These are phyloP conservation scores for Talaromyces proteolyticus DNA, from an alignment of 495 filamentous ascomycete species.

Conservation along the genomic window DNA sequence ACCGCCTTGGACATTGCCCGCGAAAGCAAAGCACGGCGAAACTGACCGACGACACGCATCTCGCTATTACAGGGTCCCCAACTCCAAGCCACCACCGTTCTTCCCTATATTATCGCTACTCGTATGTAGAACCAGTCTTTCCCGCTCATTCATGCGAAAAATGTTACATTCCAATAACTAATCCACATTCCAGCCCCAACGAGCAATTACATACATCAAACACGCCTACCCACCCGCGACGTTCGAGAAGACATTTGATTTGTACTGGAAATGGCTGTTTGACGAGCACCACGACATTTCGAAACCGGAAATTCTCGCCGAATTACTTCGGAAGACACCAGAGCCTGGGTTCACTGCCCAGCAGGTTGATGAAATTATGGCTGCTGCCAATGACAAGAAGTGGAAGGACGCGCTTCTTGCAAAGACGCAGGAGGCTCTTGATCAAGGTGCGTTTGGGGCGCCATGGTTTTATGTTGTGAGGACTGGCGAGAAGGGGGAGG, in stretches of 20 bases:
- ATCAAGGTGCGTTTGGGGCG: slow-evolving; percentile 64
- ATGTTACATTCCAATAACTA: not conserved
- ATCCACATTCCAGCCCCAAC: slow-evolving; percentile 43
- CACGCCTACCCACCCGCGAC: slow-evolving; percentile 28
- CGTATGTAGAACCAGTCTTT: slow-evolving; percentile 13
- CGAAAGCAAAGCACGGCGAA: slow-evolving; percentile 52
- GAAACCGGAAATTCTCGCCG: slow-evolving; percentile 32
- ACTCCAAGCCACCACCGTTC: slow-evolving; percentile 36
- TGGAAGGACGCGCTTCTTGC: slow-evolving; percentile 54
- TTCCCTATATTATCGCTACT: slow-evolving; percentile 48
- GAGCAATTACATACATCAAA: slow-evolving; percentile 62
- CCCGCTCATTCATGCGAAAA: not conserved
- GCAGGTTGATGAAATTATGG: slow-evolving; percentile 46
- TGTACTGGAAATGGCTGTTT: slow-evolving; percentile 43
- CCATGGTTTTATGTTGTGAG: slow-evolving; percentile 65
- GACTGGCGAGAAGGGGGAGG: slow-evolving; percentile 36
- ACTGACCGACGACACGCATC: slow-evolving; percentile 52
- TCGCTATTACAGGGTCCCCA: slow-evolving; percentile 43
- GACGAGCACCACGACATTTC: slow-evolving; percentile 40
- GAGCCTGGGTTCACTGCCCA: slow-evolving; percentile 24
- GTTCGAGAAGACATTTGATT: slow-evolving; percentile 37
- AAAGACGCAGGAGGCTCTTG: slow-evolving; percentile 53
- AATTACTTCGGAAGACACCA: not conserved
- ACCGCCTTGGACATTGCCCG: slow-evolving; percentile 64
- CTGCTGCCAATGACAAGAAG: slow-evolving; percentile 35